Percentiles rank a stretch among this genome's conserved stretches.
These are phyloP conservation scores for Cordyceps pruinosa DNA, from an alignment of 2,329 filamentous ascomycete genomes.

Conservation along the genomic window DNA sequence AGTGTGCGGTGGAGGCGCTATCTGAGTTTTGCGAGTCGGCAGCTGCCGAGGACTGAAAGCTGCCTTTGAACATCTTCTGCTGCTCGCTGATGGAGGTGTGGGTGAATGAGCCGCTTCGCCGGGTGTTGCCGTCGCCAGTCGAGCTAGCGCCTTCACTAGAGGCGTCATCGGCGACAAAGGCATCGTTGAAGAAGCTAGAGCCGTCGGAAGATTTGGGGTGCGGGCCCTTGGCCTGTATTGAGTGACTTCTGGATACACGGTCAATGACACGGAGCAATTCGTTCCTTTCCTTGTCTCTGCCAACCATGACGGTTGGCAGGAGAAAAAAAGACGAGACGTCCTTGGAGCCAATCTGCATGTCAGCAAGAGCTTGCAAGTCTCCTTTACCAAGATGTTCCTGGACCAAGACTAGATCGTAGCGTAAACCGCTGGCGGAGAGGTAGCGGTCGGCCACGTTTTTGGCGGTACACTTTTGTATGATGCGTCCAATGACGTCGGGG, in stretches of 20 bases:
- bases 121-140: conserved; percentile 39
- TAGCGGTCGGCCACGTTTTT: conserved; percentile 85
- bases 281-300: conserved; percentile 64
- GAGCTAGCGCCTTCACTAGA: conserved; percentile 58
- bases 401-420: conserved; percentile 69
- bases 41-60: conserved; percentile 34
- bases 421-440: conserved; percentile 79
- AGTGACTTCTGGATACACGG: conserved; percentile 62
- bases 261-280: conserved; percentile 70
- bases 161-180: conserved; percentile 41
- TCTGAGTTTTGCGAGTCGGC: conserved; percentile 38
- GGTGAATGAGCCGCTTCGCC: conserved; percentile 43
- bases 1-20: conserved; percentile 41
- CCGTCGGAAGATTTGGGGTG: conserved; percentile 44
- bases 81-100: conserved; percentile 37
- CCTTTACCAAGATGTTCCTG: conserved; percentile 69
- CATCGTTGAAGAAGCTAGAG: conserved; percentile 47
- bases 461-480: conserved; percentile 88
- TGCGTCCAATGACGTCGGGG: conserved; percentile 71
- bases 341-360: conserved; percentile 71
- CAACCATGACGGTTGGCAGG: conserved; percentile 74
- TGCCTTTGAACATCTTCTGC: conserved; percentile 30
- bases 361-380: conserved; percentile 60
- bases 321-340: conserved; percentile 92
- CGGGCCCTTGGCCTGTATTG: conserved; percentile 35